phyloP scores from a whole-genome alignment of 306 rosid species.

The Medicago truncatula region MtrunA17r5.0-ANR NC_053043.1:23508501-23509000 shows the following conservation, averaged over 20 bases:
- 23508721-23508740: constrained; percentile 71
- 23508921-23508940: constrained; percentile 68
- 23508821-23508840: constrained; percentile 62
- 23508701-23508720: constrained; percentile 77
- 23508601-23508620: constrained; percentile 37
- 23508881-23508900: constrained; percentile 69
- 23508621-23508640: constrained; percentile 39
- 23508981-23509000: constrained; percentile 23
- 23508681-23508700: constrained; percentile 71
- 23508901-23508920: constrained; percentile 80
- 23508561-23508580: constrained; percentile 46
- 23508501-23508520: constrained; percentile 36
- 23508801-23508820: constrained; percentile 66
- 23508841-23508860: constrained; percentile 61
- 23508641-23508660: constrained; percentile 31
- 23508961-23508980: constrained; percentile 8
- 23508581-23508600: constrained; percentile 31
- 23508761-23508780: constrained; percentile 60
- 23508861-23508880: constrained; percentile 63
- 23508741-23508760: constrained; percentile 69
- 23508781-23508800: constrained; percentile 56
- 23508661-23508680: constrained; percentile 49
- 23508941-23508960: constrained; percentile 58
- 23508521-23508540: constrained; percentile 46
- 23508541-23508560: constrained; percentile 53